Conservation (phyloP, 1,284 basidiomycete species). For the Pseudozyma sp. region DNA sequence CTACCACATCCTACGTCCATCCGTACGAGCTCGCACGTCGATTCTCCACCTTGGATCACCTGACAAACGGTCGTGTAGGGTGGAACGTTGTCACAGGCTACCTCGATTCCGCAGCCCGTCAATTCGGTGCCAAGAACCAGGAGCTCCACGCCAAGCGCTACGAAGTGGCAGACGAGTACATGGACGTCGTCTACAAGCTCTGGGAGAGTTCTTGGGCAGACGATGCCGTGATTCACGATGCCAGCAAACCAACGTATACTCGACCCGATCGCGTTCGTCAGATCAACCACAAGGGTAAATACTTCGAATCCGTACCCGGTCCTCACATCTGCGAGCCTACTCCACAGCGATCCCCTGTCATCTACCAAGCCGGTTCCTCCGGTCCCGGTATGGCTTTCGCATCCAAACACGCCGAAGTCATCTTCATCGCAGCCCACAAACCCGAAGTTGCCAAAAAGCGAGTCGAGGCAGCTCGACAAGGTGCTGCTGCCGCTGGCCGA, state of each 20-base stretch:
- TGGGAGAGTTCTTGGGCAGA: constrained; percentile 69
- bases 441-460: constrained; percentile 60
- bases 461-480: constrained; percentile 56
- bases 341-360: constrained; percentile 66
- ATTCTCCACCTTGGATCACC: constrained; percentile 69
- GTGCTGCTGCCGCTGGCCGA: constrained; percentile 56
- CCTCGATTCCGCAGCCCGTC: constrained; percentile 66
- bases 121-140: constrained; percentile 62
- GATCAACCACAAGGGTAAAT: constrained; percentile 67
- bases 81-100: constrained; percentile 69
- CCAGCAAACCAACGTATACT: constrained; percentile 48
- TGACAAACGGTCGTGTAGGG: constrained; percentile 69
- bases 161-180: constrained; percentile 62
- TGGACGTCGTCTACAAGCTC: constrained; percentile 69
- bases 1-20: constrained; percentile 65
- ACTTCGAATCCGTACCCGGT: constrained; percentile 64
- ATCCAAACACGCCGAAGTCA: constrained; percentile 68
- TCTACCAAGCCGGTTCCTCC: constrained; percentile 68
- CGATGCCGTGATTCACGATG: constrained; percentile 63
- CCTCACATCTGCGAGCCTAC: constrained; percentile 68
- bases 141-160: constrained; percentile 61
- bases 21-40: constrained; percentile 68
- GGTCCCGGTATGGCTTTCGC: constrained; percentile 67
- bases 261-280: constrained; percentile 61
- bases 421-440: constrained; percentile 67